Base-by-base conservation (phyloP, 2,329 filamentous ascomycete species). In the Myotisia sp. region DNA sequence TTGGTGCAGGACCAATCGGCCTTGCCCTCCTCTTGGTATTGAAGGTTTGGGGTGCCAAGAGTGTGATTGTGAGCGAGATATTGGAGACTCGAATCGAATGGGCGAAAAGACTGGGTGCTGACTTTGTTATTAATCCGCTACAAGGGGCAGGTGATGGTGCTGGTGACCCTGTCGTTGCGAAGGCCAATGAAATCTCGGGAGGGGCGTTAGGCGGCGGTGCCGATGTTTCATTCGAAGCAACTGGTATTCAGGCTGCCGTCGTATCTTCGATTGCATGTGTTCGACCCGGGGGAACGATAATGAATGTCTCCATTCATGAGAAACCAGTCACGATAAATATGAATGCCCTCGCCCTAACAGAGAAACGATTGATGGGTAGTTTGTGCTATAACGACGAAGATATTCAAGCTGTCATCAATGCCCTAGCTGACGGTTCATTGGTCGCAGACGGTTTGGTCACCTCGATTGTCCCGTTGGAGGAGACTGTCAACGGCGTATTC, bases 221-320 rank as follows among this genome's bases (percentile, higher is more conserved):
- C 2, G 67, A 75, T 44, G 58, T 76, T 2, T 67, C 70, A 0
- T 74, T 76, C 41, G 73, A 79, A 41, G 72, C 71, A 20, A 71
- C 73, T 0, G 74, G 74, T 5, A 69, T 76, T 13, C 60, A 66
- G n/a, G 57, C 57, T 1, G 67, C 59, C n/a, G 44, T 67, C 3
- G 49, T 59, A 17, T 29, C 24, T 9, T 70, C 53, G 44, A 70
- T 64, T 26, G 51, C 60, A 13, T 60, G 66, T 0, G 64, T 73
- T 2, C 59, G 63, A 31, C 59, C 63, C 0, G 59, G 67, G 22
- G 74, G 73, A 0, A 70, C 68, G 0, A 60, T 79, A 0, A 63
- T 78, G 2, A 78, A 78, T 40, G 64, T 78, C n/a, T 71, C 74
- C 0, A 69, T 78, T 3, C 77, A 71, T 70, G 71, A 74, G 45